phyloP scores from a whole-genome alignment of 768 basidiomycete species.

The Termitomyces sp. region DNA sequence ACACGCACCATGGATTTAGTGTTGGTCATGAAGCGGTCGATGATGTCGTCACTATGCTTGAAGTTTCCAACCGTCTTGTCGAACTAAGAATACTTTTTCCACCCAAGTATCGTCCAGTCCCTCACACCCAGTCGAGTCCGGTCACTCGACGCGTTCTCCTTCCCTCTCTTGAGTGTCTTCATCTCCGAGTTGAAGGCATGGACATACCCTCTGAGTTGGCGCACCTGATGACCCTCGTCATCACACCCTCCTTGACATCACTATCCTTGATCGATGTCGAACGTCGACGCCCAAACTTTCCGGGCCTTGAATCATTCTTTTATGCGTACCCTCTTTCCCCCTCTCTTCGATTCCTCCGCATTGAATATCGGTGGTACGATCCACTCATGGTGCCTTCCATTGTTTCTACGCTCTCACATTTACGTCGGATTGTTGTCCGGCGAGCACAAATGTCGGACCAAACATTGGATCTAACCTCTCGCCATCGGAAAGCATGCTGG shows the following conservation, averaged over 20 bases:
- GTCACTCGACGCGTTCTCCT: constrained; percentile 33
- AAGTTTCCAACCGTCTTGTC: constrained; percentile 44
- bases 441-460: constrained; percentile 27
- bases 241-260: constrained; percentile 40
- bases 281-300: constrained; percentile 32
- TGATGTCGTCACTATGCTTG: constrained; percentile 56
- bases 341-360: constrained; percentile 31
- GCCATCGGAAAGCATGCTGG: constrained; percentile 10
- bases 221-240: constrained; percentile 44
- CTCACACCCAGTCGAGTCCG: constrained; percentile 20
- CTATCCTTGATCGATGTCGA: constrained; percentile 44
- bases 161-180: constrained; percentile 41
- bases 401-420: constrained; percentile 25
- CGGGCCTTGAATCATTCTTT: constrained; percentile 43
- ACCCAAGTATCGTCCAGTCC: constrained; percentile 22
- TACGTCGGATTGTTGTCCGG: constrained; percentile 30
- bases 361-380: constrained; percentile 47
- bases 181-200: constrained; percentile 43
- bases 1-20: constrained; percentile 69
- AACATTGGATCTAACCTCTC: constrained; percentile 22
- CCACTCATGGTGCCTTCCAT: constrained; percentile 32
- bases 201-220: constrained; percentile 62
- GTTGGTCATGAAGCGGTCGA: constrained; percentile 47
- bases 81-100: constrained; percentile 56
- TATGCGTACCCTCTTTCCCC: constrained; percentile 36